Percentiles rank a stretch among this genome's conserved stretches.
These are phyloP conservation scores for Schizosaccharomyces japonicus DNA, from an alignment of 805 yeast genomes.

Conservation along the genomic window DNA sequence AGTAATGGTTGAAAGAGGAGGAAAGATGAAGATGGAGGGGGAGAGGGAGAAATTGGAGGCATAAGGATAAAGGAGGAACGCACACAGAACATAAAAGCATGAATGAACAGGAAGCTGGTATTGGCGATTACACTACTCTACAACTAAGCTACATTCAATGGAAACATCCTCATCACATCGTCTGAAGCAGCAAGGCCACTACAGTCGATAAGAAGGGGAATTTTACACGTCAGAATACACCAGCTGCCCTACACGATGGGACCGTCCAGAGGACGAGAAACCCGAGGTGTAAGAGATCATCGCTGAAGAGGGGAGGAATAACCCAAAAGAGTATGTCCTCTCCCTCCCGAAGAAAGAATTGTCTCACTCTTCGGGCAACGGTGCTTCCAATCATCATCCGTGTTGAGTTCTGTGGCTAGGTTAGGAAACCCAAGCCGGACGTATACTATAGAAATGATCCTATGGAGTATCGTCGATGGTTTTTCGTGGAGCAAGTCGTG, in stretches of 20 bases:
- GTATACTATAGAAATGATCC: slow-evolving; percentile 4
- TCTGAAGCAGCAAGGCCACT: no score
- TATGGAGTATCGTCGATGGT: slow-evolving; percentile 4
- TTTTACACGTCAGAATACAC: slow-evolving; percentile 4
- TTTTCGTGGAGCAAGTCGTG: neutral
- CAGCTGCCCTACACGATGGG: neutral
- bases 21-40: no score
- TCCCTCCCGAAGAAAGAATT: neutral
- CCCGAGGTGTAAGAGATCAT: neutral
- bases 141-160: no score
- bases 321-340: neutral
- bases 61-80: no score
- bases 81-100: no score
- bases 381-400: slow-evolving; percentile 2
- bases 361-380: slow-evolving; percentile 4
- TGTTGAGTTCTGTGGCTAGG: slow-evolving; percentile 5
- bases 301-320: neutral
- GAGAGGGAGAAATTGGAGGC: no score
- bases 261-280: slow-evolving; percentile 2
- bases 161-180: no score
- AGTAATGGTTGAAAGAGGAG: no score
- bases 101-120: no score
- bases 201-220: no score
- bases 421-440: slow-evolving; percentile 5
- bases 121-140: no score